Evolutionary conservation across 768 basidiomycete species (phyloP).

Genomic region (Leccinum variicolor): DNA sequence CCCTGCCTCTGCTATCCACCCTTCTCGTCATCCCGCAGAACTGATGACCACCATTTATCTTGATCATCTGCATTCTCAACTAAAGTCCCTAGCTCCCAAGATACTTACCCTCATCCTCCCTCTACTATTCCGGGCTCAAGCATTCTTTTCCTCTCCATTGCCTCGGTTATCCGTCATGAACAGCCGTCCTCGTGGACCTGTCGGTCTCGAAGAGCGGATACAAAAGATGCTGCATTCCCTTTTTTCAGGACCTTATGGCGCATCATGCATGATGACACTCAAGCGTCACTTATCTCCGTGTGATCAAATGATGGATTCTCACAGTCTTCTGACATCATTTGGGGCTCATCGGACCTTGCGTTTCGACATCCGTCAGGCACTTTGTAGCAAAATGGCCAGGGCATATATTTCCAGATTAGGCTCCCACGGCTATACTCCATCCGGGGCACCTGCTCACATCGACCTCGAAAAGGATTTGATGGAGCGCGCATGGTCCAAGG

Average conservation of each 20-base stretch:
- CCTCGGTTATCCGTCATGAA: conserved; percentile 60
- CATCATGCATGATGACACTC: conserved; percentile 61
- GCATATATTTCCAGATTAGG: conserved; percentile 59
- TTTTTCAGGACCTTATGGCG: conserved; percentile 62
- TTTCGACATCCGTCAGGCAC: conserved; percentile 56
- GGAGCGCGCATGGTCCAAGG: conserved; percentile 72
- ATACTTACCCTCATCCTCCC: conserved; percentile 60
- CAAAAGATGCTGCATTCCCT: conserved; percentile 54
- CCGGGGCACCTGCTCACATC: conserved; percentile 58
- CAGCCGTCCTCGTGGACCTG: conserved; percentile 31
- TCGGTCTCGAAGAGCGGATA: conserved; percentile 50
- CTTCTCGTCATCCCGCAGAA: conserved; percentile 53
- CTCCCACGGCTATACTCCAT: conserved; percentile 50
- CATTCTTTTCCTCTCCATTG: conserved; percentile 62
- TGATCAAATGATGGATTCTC: conserved; percentile 22
- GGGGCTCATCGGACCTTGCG: conserved; percentile 64
- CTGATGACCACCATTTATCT: conserved; percentile 63
- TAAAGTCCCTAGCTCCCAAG: conserved; percentile 54
- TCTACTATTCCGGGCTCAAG: conserved; percentile 66
- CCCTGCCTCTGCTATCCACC: conserved; percentile 31
- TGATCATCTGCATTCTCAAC: conserved; percentile 55
- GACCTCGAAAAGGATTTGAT: conserved; percentile 61
- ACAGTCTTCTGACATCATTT: conserved; percentile 40
- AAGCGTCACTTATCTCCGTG: conserved; percentile 50
- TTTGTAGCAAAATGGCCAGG: conserved; percentile 60